These are phyloP conservation scores for Hypoxylon sp. DNA, from an alignment of 2,329 filamentous ascomycete species.

Conservation along the genomic window DNA sequence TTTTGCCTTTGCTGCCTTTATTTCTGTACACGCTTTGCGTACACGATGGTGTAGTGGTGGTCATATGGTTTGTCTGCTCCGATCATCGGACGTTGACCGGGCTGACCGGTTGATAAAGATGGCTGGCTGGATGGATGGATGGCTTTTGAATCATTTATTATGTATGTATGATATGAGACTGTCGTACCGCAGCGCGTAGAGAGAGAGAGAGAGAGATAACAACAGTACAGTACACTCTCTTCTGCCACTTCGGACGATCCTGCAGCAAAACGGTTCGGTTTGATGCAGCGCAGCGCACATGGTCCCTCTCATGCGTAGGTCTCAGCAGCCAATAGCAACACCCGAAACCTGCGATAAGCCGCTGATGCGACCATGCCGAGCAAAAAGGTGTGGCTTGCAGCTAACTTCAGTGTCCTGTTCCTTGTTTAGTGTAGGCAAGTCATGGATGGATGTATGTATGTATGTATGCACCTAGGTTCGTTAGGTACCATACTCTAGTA, in stretches of 20 bases:
- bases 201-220: too few species aligned
- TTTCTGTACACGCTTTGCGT: too few species aligned
- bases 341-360: constrained; percentile 13
- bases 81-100: constrained; percentile 20
- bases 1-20: too few species aligned
- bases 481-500: too few species aligned
- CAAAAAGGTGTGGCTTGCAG: constrained; percentile 30
- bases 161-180: constrained; percentile 10
- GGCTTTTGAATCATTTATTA: too few species aligned
- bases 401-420: constrained; percentile 16
- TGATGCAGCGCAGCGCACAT: constrained; percentile 14
- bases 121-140: constrained; percentile 6
- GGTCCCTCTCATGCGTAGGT: constrained; percentile 6
- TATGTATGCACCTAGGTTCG: too few species aligned
- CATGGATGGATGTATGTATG: too few species aligned
- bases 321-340: constrained; percentile 10
- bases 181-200: constrained; percentile 14
- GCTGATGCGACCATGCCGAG: constrained; percentile 17
- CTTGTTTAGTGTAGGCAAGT: constrained; percentile 17
- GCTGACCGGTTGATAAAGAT: constrained; percentile 13
- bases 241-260: constrained; percentile 25
- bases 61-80: too few species aligned
- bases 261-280: constrained; percentile 26
- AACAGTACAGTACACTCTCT: too few species aligned
- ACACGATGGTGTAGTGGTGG: too few species aligned